Evolutionary conservation across 1,284 basidiomycete species (phyloP).

Genomic region (Heliocybe sulcata): DNA sequence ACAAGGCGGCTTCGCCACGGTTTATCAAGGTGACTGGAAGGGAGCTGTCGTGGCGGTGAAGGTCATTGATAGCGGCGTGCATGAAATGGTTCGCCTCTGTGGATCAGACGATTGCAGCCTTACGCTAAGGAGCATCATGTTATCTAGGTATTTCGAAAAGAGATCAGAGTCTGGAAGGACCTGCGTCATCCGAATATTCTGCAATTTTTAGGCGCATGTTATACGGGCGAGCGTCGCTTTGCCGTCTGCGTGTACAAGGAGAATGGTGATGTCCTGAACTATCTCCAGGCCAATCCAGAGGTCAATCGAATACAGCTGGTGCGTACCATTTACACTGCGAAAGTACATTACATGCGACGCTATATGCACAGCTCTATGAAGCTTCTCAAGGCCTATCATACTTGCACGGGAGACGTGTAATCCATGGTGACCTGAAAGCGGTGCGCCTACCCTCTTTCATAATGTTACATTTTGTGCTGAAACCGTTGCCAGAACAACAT

Average conservation of each 20-base stretch:
- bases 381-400: conserved; percentile 10
- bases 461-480: not conserved
- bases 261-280: conserved; percentile 5
- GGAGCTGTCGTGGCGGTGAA: conserved; percentile 11
- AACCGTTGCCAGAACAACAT: conserved; percentile 10
- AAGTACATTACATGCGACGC: not conserved
- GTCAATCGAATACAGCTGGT: conserved; percentile 8
- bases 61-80: conserved; percentile 5
- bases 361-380: conserved; percentile 8
- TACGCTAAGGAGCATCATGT: not conserved
- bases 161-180: conserved; percentile 11
- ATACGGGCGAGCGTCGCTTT: conserved; percentile 4
- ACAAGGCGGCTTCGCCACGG: conserved; percentile 9
- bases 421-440: conserved; percentile 14
- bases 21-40: conserved; percentile 9
- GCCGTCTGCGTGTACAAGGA: conserved; percentile 6
- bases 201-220: conserved; percentile 5
- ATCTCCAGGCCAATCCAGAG: conserved; percentile 7
- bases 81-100: not conserved
- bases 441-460: conserved; percentile 3
- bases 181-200: conserved; percentile 9
- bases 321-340: not conserved
- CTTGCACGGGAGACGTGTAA: conserved; percentile 8
- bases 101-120: not conserved
- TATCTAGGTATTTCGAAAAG: conserved; percentile 8